Conservation (phyloP, 176 grass and related monocot species). For the Oryza punctata region DNA sequence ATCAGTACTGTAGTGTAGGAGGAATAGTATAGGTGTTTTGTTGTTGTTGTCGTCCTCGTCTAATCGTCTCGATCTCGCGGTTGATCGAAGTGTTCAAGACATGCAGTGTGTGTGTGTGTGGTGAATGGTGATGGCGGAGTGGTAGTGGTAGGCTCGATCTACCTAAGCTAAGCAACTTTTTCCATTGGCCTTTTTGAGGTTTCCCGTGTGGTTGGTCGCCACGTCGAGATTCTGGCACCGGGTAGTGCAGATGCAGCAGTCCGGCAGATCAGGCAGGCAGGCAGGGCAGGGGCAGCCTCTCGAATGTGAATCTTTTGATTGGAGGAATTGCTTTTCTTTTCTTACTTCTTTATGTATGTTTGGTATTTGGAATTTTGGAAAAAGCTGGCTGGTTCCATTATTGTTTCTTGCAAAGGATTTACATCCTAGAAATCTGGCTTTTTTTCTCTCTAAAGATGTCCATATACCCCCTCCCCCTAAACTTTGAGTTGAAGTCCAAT, state of each 20-base stretch:
- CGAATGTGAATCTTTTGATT: background rate
- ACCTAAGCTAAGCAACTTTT: background rate
- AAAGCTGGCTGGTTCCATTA: background rate
- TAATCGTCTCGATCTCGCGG: background rate
- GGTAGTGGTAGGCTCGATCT: slow-evolving; percentile 26
- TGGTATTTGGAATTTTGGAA: background rate
- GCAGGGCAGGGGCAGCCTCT: background rate
- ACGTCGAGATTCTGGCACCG: slow-evolving; percentile 1
- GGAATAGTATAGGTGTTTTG: background rate
- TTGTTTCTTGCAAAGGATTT: background rate
- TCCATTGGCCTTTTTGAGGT: background rate
- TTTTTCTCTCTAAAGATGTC: too few relatives aligned
- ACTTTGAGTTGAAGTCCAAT: too few relatives aligned
- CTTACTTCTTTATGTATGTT: background rate
- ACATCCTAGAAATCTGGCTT: background rate
- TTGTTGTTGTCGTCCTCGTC: background rate
- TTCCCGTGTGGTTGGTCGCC: background rate
- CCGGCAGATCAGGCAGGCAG: too few relatives aligned
- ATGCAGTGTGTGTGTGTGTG: too few relatives aligned
- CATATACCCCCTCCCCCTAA: too few relatives aligned
- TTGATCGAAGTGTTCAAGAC: background rate
- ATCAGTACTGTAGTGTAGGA: too few relatives aligned
- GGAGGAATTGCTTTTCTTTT: background rate
- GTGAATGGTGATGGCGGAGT: background rate
- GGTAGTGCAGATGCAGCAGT: background rate